Base-by-base conservation (phyloP, 768 basidiomycete species). In the Clitopilus passeckerianus region DNA sequence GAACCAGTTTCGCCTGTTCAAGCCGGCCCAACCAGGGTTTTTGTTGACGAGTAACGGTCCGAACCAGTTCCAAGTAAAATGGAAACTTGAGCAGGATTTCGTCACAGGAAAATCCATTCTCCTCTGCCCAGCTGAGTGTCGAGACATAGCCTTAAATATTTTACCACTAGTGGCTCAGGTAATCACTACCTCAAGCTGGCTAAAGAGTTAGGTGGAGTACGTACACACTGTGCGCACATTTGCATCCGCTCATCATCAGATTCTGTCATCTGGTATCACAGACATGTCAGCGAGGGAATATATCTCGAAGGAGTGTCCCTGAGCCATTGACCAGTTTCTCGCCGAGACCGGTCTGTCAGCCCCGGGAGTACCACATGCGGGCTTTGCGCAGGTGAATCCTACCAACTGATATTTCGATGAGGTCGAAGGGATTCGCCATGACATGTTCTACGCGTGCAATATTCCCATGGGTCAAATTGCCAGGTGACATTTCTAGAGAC, bases 231-330 rank as follows among this genome's bases (percentile, higher is more conserved):
- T 41, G 37, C n/a, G 7, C 27, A 30, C 7, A 30, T 41, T 12
- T 41, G 37, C 37, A 18, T 5, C 37, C 37, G 37, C 10, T 18
- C 61, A 62, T 59, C 58, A 59, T 62, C 55, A 62, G 58, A 62
- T 59, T 55, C 58, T 59, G 58, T 59, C 61, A 54, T 34, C 27
- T 15, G 35, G 34, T 41, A 34, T 44, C 41, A 54, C 1, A 24
- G 34, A 12, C 43, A 50, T 59, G 53, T 41, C 37, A 41, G 37
- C n/a, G 15, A 41, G 12, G 37, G n/a, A 15, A 14, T 15, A 3
- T 41, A 18, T 5, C n/a, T 41, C 37, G n/a, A 41, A 15, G 5
- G n/a, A 18, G 37, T 41, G 37, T 18, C 43, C 24, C 24, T 41
- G 41, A 54, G 53, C 12, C 54, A 15, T 24, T 30, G 27, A 3